phyloP scores from a whole-genome alignment of 164 flowering plant genomes.

The Houttuynia cordata region DNA sequence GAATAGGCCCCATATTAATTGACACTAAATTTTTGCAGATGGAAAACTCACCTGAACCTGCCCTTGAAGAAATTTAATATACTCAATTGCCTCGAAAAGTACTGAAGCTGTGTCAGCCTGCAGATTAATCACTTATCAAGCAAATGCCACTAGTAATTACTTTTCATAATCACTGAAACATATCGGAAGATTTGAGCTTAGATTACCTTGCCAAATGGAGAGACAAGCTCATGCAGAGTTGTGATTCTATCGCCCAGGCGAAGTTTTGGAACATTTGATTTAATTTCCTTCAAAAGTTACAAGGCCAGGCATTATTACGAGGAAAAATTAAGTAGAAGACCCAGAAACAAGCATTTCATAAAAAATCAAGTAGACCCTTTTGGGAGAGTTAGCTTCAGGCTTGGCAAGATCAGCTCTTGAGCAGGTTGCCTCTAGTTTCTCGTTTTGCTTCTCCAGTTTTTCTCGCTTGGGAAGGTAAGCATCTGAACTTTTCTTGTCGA shows the following conservation, averaged over 20 bases:
- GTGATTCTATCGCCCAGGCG: not conserved
- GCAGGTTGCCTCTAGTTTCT: too few relatives aligned
- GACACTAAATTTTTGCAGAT: not conserved
- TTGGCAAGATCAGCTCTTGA: too few relatives aligned
- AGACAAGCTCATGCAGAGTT: not conserved
- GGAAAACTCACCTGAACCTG: not conserved
- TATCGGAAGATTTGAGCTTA: not conserved
- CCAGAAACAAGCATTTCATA: too few relatives aligned
- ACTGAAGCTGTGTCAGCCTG: not conserved
- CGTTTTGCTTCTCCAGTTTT: too few relatives aligned
- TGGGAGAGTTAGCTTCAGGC: too few relatives aligned
- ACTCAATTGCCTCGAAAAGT: not conserved
- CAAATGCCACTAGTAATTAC: not conserved
- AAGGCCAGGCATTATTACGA: too few relatives aligned
- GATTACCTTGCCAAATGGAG: not conserved
- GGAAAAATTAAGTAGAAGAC: too few relatives aligned
- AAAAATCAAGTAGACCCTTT: too few relatives aligned
- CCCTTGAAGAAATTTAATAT: too few relatives aligned
- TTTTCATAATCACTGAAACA: not conserved
- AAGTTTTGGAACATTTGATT: not conserved
- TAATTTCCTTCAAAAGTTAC: not conserved
- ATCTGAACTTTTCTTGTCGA: too few relatives aligned
- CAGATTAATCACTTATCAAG: not conserved
- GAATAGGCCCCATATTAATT: not conserved
- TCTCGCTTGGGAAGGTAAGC: too few relatives aligned